Evolutionary conservation across 2,329 filamentous ascomycete species (phyloP), one percentile per base, ranked within the genome.

Genomic region (Magnaporthiopsis rhizophila): DNA sequence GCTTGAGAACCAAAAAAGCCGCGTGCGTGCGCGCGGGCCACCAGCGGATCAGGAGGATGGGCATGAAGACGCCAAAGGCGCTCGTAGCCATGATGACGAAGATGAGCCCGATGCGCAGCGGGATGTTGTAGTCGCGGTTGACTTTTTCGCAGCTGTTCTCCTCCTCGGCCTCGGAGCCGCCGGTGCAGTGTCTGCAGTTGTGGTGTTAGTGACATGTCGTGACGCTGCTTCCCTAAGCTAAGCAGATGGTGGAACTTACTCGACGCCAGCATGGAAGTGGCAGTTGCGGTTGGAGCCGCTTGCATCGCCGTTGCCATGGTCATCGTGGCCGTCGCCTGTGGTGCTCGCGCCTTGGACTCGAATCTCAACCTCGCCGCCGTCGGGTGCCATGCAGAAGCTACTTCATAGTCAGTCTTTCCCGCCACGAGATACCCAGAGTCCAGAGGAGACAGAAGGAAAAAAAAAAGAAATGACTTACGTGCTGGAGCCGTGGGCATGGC

Each of bases 231-330:
- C n/a, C n/a, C 18, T 24, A 56, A 32, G 30, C 9, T 3, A 58
- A 7, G 34, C 3, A 34, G 6, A n/a, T 24, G 61, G 13, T n/a
- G 65, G 5, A 77, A 77, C 86, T 75, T 77, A 90, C 88, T 91
- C 87, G 28, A 92, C 86, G 53, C 89, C 89, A 12, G 88, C 88
- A 69, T 92, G 89, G 74, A 89, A 90, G 71, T 92, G 89, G 69
- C 88, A 91, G 69, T 84, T 79, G 67, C 28, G 28, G 56, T 59
- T 59, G n/a, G 62, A 58, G 32, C 21, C 28, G 34, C 62, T 21
- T n/a, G 62, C 62, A 36, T 80, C 65, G 62, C 68, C 34, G 69
- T 69, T 64, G 65, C 71, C 65, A 58, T 62, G 62, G 36, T 64
- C 66, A 6, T 68, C 68, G 18, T 67, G 65, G 4, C 68, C 69